A percentile compares a stretch with the other conserved stretches of the same genome.
Conservation (phyloP, 2,329 filamentous ascomycete genomes). For the Boeremia lycopersici region DNA sequence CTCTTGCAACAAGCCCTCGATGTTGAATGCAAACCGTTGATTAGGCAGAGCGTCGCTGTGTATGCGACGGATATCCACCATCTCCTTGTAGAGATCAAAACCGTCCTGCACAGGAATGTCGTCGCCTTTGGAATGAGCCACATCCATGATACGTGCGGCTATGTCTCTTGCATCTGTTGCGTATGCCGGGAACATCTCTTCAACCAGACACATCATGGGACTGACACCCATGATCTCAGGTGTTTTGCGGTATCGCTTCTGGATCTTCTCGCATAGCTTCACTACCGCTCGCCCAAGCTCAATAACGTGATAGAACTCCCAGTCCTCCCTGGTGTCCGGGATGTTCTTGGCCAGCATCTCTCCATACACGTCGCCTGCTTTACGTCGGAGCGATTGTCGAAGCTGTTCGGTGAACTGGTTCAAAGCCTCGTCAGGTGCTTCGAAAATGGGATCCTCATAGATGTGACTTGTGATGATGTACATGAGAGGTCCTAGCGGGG, state of each 20-base stretch:
- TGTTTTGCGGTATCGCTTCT: slow-evolving; percentile 88
- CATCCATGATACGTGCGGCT: slow-evolving; percentile 77
- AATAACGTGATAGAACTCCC: slow-evolving; percentile 91
- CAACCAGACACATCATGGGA: slow-evolving; percentile 73
- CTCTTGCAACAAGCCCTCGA: slow-evolving; percentile 83
- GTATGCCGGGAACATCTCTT: slow-evolving; percentile 86
- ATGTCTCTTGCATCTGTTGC: slow-evolving; percentile 88
- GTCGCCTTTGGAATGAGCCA: slow-evolving; percentile 69
- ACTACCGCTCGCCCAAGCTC: slow-evolving; percentile 85
- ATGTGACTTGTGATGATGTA: slow-evolving; percentile 83
- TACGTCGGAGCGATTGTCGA: slow-evolving; percentile 72
- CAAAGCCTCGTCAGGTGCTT: slow-evolving; percentile 70
- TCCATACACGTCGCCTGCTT: slow-evolving; percentile 80
- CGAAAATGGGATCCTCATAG: slow-evolving; percentile 76
- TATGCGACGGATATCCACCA: slow-evolving; percentile 82
- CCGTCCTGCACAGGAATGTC: slow-evolving; percentile 90
- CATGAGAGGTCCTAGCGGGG: slow-evolving; percentile 79
- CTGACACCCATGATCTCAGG: slow-evolving; percentile 83
- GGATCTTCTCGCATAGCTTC: slow-evolving; percentile 83
- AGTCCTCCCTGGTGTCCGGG: slow-evolving; percentile 77
- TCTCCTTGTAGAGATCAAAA: slow-evolving; percentile 88
- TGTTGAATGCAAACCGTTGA: slow-evolving; percentile 80
- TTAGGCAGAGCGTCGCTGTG: slow-evolving; percentile 75
- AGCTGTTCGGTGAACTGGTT: slow-evolving; percentile 75
- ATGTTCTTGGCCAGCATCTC: slow-evolving; percentile 79